phyloP scores from a whole-genome alignment of 345 rosid genomes.

The Dipteronia dyeriana region DNA sequence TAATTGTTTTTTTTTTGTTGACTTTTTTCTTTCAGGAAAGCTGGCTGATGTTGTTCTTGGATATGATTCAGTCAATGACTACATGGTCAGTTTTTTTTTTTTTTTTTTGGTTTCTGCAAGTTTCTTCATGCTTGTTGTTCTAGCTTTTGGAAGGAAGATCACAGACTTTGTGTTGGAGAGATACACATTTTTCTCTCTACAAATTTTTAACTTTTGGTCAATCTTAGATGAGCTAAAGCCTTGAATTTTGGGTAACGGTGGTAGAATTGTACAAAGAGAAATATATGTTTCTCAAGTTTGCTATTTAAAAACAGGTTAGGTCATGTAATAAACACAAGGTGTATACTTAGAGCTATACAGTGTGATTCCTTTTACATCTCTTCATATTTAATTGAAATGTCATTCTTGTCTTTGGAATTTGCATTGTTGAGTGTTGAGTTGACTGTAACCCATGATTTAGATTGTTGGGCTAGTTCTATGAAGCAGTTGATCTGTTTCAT shows the following conservation, averaged over 20 bases:
- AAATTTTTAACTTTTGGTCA: neutral
- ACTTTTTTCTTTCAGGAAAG: slow-evolving; percentile 57
- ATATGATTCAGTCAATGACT: slow-evolving; percentile 59
- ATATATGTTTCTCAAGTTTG: too few relatives aligned
- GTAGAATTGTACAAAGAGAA: too few relatives aligned
- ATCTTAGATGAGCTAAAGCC: neutral
- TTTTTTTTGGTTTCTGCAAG: neutral
- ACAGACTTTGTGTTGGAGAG: neutral
- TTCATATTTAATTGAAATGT: neutral
- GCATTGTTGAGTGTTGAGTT: neutral
- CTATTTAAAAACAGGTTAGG: neutral
- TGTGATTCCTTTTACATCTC: neutral
- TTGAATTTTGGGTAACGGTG: neutral
- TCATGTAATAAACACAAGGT: neutral
- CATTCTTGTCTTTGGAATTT: neutral
- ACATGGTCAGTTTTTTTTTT: slow-evolving; percentile 42
- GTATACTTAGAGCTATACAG: neutral
- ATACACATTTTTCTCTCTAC: neutral
- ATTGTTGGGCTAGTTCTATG: neutral
- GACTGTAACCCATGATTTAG: neutral
- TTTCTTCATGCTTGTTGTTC: neutral
- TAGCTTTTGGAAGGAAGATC: neutral
- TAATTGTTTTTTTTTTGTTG: slow-evolving; percentile 13
- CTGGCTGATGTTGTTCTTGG: slow-evolving; percentile 70
- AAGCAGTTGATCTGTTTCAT: neutral